Percentiles rank a stretch among this genome's conserved stretches.
Conservation (phyloP, 148 eudicot species). For the Cornus suecica region DNA sequence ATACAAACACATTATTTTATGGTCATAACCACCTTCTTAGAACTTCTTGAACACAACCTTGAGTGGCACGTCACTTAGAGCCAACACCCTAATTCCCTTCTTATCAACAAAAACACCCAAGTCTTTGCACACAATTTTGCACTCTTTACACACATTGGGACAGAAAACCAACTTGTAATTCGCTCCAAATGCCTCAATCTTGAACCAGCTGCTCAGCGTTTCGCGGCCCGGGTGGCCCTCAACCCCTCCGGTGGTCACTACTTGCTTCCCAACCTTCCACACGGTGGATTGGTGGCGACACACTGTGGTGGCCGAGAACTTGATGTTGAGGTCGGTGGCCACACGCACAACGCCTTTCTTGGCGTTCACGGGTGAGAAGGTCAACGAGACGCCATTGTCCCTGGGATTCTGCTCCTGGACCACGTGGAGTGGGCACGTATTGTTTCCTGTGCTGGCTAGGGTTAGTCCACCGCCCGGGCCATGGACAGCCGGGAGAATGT, state of each 20-base stretch:
- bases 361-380: conserved; percentile 21
- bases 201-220: conserved; percentile 50
- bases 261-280: conserved; percentile 34
- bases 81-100: conserved; percentile 41
- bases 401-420: too few relatives aligned
- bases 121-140: conserved; percentile 45
- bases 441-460: not conserved
- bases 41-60: conserved; percentile 41
- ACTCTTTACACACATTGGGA: conserved; percentile 48
- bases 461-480: conserved; percentile 29
- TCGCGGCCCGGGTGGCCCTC: conserved; percentile 34
- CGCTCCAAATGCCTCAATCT: conserved; percentile 32
- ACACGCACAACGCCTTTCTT: conserved; percentile 20
- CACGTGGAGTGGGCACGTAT: too few relatives aligned
- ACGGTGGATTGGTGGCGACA: conserved; percentile 30
- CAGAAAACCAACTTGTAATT: conserved; percentile 51
- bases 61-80: conserved; percentile 37
- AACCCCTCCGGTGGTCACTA: conserved; percentile 29
- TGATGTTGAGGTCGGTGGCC: conserved; percentile 39
- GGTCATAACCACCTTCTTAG: too few relatives aligned
- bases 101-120: conserved; percentile 36
- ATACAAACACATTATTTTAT: too few relatives aligned
- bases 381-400: too few relatives aligned
- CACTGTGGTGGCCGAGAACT: conserved; percentile 28
- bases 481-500: conserved; percentile 25